A percentile compares a stretch with the other conserved stretches of the same genome.
phyloP scores from a whole-genome alignment of 768 basidiomycete genomes.

The Neoboletus magnificus region DNA sequence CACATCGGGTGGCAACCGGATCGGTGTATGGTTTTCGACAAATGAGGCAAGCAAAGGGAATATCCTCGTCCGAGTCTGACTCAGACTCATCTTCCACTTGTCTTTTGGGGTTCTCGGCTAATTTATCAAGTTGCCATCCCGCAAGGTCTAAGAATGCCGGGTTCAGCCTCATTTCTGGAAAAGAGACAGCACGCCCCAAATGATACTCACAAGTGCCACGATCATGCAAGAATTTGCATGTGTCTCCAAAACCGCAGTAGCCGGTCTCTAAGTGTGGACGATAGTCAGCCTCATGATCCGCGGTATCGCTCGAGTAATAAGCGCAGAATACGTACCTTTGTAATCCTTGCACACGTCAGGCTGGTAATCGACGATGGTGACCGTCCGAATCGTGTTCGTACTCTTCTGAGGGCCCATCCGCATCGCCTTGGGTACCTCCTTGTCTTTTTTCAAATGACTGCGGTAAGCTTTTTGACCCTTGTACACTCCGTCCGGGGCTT shows the following conservation, averaged over 20 bases:
- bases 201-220: conserved; percentile 80
- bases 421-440: conserved; percentile 86
- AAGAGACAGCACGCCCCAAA: not conserved
- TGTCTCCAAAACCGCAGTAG: conserved; percentile 98
- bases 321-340: conserved; percentile 64
- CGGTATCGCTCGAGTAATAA: not conserved
- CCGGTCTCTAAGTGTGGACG: conserved; percentile 74
- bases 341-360: conserved; percentile 99
- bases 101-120: conserved; percentile 73
- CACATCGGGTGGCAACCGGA: conserved; percentile 93
- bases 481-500: conserved; percentile 76
- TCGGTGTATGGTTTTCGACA: conserved; percentile 94
- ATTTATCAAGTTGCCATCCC: conserved; percentile 97
- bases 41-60: conserved; percentile 98
- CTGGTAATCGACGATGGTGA: conserved; percentile 96
- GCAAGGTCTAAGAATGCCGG: conserved; percentile 64
- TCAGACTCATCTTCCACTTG: conserved; percentile 54
- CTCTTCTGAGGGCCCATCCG: conserved; percentile 76
- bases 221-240: conserved; percentile 98
- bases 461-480: conserved; percentile 81
- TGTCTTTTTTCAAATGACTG: conserved; percentile 74
- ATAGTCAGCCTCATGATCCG: conserved; percentile 16
- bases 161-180: conserved; percentile 7
- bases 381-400: conserved; percentile 82
- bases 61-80: conserved; percentile 77